phyloP scores from a whole-genome alignment of 1,284 basidiomycete genomes.

The Leccinum subfulvum region DNA sequence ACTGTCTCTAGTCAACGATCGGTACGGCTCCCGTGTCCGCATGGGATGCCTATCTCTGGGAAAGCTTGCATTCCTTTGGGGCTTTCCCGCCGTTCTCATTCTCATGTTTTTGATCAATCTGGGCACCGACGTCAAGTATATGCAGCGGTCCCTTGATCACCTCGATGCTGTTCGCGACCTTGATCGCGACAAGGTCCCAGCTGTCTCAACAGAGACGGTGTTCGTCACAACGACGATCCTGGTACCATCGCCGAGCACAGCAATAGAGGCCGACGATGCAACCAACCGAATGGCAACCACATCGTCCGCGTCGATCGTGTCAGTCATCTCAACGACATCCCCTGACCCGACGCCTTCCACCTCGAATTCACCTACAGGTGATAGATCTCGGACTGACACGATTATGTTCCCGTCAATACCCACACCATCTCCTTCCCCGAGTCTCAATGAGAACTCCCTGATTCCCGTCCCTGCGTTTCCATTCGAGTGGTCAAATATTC shows the following conservation, averaged over 20 bases:
- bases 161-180: constrained; percentile 25
- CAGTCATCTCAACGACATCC: constrained; percentile 8
- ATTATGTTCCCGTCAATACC: constrained; percentile 12
- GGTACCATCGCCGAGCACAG: constrained; percentile 10
- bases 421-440: constrained; percentile 17
- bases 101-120: constrained; percentile 36
- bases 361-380: constrained; percentile 5
- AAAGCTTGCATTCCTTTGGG: constrained; percentile 34
- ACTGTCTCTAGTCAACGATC: constrained; percentile 40
- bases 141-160: constrained; percentile 37
- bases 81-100: constrained; percentile 29
- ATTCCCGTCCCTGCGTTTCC: constrained; percentile 15
- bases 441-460: constrained; percentile 18
- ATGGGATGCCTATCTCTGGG: constrained; percentile 27
- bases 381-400: constrained; percentile 13
- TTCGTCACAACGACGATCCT: constrained; percentile 37
- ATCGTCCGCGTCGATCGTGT: constrained; percentile 4
- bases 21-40: constrained; percentile 15
- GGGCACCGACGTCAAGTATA: constrained; percentile 37
- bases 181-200: constrained; percentile 21
- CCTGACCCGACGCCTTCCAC: constrained; percentile 4
- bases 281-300: constrained; percentile 7
- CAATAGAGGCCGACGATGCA: neutral
- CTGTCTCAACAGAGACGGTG: constrained; percentile 25
- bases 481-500: constrained; percentile 31